phyloP scores from a whole-genome alignment of 106 monocot species.

The Alisma plantagoaquatica region DNA sequence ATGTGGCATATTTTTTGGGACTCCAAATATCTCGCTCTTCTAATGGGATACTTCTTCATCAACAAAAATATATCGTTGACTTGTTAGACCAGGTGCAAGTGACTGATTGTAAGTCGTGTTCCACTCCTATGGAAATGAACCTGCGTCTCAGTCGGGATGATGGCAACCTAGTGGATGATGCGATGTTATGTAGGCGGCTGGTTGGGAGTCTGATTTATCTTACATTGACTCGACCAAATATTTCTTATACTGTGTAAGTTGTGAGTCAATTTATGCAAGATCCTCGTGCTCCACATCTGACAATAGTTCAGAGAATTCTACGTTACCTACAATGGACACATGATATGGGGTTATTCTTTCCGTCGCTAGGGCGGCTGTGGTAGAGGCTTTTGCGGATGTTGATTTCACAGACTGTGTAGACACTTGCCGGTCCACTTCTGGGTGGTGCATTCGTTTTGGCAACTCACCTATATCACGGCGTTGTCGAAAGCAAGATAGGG shows the following conservation, averaged over 20 bases:
- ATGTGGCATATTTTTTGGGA: neutral
- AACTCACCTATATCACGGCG: neutral
- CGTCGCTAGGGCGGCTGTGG: neutral
- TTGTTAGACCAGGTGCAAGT: neutral
- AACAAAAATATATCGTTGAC: neutral
- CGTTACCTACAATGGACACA: neutral
- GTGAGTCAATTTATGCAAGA: neutral
- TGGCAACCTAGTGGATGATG: neutral
- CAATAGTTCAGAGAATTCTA: neutral
- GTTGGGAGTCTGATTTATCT: neutral
- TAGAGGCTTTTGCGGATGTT: neutral
- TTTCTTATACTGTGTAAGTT: neutral
- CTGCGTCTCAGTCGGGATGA: neutral
- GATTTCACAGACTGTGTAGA: neutral
- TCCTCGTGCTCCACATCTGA: neutral
- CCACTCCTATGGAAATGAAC: neutral
- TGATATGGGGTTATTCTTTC: neutral
- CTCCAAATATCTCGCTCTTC: neutral
- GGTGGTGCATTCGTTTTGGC: neutral
- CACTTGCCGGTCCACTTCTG: neutral
- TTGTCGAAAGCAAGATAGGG: neutral
- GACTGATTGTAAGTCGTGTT: neutral
- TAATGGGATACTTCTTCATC: neutral
- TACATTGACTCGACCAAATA: neutral
- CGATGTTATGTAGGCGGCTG: neutral